phyloP scores from a whole-genome alignment of 1,139 yeast genomes.

The Yamadazyma aaseri region DNA sequence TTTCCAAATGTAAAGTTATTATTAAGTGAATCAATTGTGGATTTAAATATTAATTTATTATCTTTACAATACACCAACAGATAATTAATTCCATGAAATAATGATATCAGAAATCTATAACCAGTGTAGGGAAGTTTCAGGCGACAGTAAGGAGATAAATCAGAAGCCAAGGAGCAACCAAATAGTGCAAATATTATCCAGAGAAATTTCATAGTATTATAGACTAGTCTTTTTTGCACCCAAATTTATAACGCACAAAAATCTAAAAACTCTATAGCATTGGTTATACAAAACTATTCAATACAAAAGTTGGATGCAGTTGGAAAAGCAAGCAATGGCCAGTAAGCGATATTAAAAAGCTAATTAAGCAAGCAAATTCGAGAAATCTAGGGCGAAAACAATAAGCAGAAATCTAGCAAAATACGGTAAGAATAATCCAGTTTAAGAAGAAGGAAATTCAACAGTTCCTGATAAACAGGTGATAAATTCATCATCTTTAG shows the following conservation, averaged over 20 bases:
- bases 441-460: conserved; percentile 41
- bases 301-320: too few species aligned
- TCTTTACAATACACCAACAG: conserved; percentile 29
- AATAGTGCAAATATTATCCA: too few species aligned
- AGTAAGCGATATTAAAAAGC: too few species aligned
- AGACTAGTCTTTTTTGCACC: too few species aligned
- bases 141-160: conserved; percentile 14
- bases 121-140: conserved; percentile 29
- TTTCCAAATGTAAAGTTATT: conserved; percentile 10
- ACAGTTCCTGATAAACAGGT: conserved; percentile 85
- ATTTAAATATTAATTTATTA: conserved; percentile 27
- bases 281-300: too few species aligned
- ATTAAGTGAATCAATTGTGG: conserved; percentile 18
- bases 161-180: conserved; percentile 7
- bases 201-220: too few species aligned
- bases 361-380: too few species aligned
- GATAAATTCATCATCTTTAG: conserved; percentile 73
- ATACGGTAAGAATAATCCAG: background rate
- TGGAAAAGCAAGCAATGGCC: too few species aligned
- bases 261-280: too few species aligned
- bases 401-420: too few species aligned
- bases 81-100: conserved; percentile 13
- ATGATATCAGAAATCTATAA: conserved; percentile 30
- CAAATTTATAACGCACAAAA: too few species aligned
- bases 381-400: too few species aligned